Conservation (phyloP, 139 green algal genomes). For the Chlamydomonas applanata region DNA sequence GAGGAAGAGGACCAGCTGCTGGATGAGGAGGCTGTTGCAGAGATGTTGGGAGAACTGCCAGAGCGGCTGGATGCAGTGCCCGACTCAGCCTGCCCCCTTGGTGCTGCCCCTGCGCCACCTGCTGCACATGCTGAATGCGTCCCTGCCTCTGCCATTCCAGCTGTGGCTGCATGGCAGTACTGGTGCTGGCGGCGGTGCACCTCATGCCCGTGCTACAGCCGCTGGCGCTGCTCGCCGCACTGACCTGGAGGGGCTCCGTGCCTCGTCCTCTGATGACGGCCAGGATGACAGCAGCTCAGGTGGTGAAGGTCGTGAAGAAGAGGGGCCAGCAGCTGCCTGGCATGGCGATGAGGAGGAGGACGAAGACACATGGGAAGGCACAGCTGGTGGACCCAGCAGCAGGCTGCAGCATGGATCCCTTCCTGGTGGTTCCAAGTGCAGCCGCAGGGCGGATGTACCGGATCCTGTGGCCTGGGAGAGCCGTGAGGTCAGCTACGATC, state of each 20-base stretch:
- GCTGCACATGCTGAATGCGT: slow-evolving; percentile 33
- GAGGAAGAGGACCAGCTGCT: slow-evolving; percentile 7
- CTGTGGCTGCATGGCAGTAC: no score
- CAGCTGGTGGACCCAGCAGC: not conserved
- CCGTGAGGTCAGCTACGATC: slow-evolving; percentile 26
- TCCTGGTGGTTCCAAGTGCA: not conserved
- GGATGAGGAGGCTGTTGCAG: slow-evolving; percentile 10
- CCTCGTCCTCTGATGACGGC: no score
- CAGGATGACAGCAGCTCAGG: no score
- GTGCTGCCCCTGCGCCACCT: slow-evolving; percentile 30
- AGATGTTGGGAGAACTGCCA: slow-evolving; percentile 8
- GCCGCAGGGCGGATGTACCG: not conserved
- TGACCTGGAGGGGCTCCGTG: no score
- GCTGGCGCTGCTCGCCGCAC: no score
- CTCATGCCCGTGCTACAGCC: no score
- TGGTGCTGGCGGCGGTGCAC: no score
- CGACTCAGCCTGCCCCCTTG: slow-evolving; percentile 29
- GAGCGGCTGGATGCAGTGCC: not conserved
- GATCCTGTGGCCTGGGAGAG: not conserved
- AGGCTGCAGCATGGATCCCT: no score
- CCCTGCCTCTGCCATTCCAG: slow-evolving; percentile 20
- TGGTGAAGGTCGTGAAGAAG: no score
- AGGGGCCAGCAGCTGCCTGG: no score
- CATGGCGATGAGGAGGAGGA: not conserved
- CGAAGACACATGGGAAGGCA: not conserved